Base-by-base conservation (phyloP, 345 rosid genomes). In the Eucalyptus regnans region DNA sequence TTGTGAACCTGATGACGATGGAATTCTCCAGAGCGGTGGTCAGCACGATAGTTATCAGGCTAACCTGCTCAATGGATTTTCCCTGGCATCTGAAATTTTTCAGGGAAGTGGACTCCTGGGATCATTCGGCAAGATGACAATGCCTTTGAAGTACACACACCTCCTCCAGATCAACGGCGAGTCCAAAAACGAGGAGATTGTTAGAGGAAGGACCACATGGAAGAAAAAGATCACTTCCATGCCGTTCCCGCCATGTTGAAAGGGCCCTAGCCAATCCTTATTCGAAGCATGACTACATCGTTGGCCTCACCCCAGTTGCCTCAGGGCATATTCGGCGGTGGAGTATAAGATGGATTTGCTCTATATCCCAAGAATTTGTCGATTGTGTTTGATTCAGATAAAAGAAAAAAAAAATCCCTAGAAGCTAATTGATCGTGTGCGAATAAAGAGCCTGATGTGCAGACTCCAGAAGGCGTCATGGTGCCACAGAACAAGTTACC, bases 201-300 rank as follows among this genome's bases (percentile, higher is more conserved):
- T 94, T 11, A 91, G 96, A 89, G 96, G 96, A 46, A 93, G 92
- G 87, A 95, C 97, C 18, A 87, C 64, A 56, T 95, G 97, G 96
- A 94, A 92, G 91, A 92, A 88, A 87, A 95, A 89, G 91, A 86
- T 81, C 51, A 31, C 90, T 22, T 58, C 87, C 17, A 20, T 89
- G 86, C 90, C 91, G 12, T 91, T 92, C 87, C 92, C 37, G 41
- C 84, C 52, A 86, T 90, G 87, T 29, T 79, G 50, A 88, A 89
- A 33, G 13, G 79, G 41, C 16, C 5, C 43, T 27, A 31, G 87
- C 87, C 23, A 50, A 68, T 89, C 87, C 56, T 88, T 81, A 12
- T 52, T 87, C 13, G 51, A 89, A 86, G 88, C 51, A 88, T 56
- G 29, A 86, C 12, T 68, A 33, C 54, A 8, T 48, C 54, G 7